Conservation (phyloP, 441 rosid species). For the Raphanus hybrid region DNA sequence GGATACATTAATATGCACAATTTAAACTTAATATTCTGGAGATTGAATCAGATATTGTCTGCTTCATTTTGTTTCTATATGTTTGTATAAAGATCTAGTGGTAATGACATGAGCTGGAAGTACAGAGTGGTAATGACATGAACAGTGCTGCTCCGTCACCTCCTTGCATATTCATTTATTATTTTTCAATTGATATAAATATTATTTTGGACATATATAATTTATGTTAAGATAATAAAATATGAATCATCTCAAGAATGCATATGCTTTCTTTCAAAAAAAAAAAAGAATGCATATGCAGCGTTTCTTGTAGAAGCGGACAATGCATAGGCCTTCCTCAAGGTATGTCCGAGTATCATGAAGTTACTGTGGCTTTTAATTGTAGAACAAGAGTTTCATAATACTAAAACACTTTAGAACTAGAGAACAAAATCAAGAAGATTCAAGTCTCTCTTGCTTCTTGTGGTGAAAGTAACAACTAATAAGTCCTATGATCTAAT, state of each 20-base stretch:
- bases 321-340: not conserved
- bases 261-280: too few relatives aligned
- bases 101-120: conserved; percentile 2
- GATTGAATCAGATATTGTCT: conserved; percentile 1
- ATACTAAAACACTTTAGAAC: not conserved
- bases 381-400: not conserved
- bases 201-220: not conserved
- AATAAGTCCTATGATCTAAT: not conserved
- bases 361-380: too few relatives aligned
- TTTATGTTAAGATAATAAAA: not conserved
- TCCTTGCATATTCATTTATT: not conserved
- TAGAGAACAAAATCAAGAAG: not conserved
- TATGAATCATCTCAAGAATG: not conserved
- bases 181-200: not conserved
- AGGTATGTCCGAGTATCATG: not conserved
- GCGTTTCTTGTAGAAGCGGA: not conserved
- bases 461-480: not conserved
- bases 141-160: not conserved
- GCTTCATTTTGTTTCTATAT: not conserved
- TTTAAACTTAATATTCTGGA: not conserved
- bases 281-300: not conserved
- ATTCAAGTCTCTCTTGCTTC: not conserved
- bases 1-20: not conserved
- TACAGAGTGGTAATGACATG: not conserved
- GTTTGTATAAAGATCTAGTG: not conserved